phyloP scores from a whole-genome alignment of 75 land plant genomes.

The Picea sitchensis region DNA sequence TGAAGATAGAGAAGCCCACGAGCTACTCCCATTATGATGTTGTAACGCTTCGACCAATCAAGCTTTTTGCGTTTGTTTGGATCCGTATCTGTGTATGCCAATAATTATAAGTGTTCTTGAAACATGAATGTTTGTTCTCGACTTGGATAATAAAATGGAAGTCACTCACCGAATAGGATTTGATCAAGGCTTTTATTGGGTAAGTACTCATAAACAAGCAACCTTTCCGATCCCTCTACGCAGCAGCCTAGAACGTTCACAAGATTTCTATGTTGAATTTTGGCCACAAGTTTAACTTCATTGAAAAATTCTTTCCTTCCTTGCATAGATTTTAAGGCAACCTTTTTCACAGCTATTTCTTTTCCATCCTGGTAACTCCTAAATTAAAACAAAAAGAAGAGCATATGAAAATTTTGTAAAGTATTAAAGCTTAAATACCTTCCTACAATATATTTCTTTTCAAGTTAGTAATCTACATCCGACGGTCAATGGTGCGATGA shows the following conservation, averaged over 20 bases:
- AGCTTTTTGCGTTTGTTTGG: not conserved
- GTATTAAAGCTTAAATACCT: too few species aligned
- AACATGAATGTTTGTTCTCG: too few species aligned
- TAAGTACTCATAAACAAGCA: slow-evolving; percentile 17
- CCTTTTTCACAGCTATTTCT: not conserved
- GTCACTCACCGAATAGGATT: slow-evolving; percentile 11
- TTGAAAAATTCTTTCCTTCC: slow-evolving; percentile 5
- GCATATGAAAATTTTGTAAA: too few species aligned
- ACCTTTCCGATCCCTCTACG: slow-evolving; percentile 10
- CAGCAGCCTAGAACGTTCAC: slow-evolving; percentile 14
- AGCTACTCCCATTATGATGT: not conserved
- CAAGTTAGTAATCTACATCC: too few species aligned
- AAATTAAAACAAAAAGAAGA: not conserved
- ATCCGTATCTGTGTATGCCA: not conserved
- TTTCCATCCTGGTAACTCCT: slow-evolving; percentile 5
- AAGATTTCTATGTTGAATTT: slow-evolving; percentile 9
- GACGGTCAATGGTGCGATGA: too few species aligned
- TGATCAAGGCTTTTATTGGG: slow-evolving; percentile 26
- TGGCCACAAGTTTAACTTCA: not conserved
- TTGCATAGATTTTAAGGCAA: not conserved
- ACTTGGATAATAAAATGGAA: too few species aligned
- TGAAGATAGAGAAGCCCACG: not conserved
- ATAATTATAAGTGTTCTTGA: too few species aligned
- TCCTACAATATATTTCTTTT: too few species aligned
- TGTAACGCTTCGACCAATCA: not conserved